These are phyloP conservation scores for Amphichorda felina DNA, from an alignment of 2,329 filamentous ascomycete species.

Conservation along the genomic window DNA sequence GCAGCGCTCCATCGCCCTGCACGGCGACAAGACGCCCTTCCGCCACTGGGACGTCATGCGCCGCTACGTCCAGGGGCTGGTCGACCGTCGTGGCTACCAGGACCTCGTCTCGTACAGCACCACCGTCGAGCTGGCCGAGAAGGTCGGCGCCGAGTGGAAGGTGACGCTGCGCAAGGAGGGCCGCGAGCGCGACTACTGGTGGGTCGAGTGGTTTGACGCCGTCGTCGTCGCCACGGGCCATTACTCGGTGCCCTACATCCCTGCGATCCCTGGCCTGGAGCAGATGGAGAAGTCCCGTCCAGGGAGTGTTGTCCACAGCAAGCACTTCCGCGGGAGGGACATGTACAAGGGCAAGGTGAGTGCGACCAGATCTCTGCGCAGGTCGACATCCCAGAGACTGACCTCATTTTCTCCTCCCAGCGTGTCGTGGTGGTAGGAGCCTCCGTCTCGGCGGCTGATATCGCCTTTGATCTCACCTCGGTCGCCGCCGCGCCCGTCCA, in stretches of 20 bases:
- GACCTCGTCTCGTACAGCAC: conserved; percentile 43
- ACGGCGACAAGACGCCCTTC: conserved; percentile 49
- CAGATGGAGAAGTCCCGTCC: conserved; percentile 30
- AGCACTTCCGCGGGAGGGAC: conserved; percentile 36
- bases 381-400: too few relatives aligned
- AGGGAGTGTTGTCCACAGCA: conserved; percentile 41
- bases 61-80: conserved; percentile 38
- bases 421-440: conserved; percentile 50
- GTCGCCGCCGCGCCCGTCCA: conserved; percentile 34
- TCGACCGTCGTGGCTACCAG: conserved; percentile 40
- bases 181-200: conserved; percentile 41
- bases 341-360: conserved; percentile 31
- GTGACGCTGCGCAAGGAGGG: conserved; percentile 31
- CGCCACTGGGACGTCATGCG: conserved; percentile 46
- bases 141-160: conserved; percentile 36
- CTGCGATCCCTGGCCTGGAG: conserved; percentile 33
- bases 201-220: conserved; percentile 50
- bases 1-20: conserved; percentile 18
- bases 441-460: conserved; percentile 53
- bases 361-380: too few relatives aligned
- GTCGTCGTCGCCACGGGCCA: conserved; percentile 49
- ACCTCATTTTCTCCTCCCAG: conserved; percentile 17
- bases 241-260: conserved; percentile 46
- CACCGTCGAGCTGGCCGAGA: conserved; percentile 47
- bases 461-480: conserved; percentile 38